Conservation (phyloP, 352 stramenopile genomes). For the Globisporangium cystogenes region DNA sequence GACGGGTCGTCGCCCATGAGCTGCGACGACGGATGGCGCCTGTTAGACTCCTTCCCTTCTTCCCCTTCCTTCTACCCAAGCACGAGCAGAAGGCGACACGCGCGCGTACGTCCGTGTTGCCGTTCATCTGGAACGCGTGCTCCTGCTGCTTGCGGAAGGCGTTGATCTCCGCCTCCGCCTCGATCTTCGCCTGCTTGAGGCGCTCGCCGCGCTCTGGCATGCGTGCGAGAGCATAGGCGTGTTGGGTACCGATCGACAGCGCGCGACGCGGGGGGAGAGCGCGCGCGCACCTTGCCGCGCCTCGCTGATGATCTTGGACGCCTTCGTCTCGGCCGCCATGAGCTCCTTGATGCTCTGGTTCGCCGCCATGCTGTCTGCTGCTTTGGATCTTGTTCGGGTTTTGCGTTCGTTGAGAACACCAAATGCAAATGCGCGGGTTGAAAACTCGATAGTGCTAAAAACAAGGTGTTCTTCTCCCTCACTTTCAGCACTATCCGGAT, state of each 20-base stretch:
- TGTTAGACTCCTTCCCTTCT: too few species aligned
- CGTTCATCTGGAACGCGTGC: conserved; percentile 83
- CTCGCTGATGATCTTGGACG: conserved; percentile 88
- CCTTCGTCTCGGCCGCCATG: conserved; percentile 86
- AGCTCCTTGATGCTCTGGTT: conserved; percentile 90
- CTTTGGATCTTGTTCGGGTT: neutral
- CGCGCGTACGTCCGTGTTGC: conserved; percentile 60
- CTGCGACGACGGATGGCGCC: too few species aligned
- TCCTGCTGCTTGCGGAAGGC: conserved; percentile 85
- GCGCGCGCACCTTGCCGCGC: conserved; percentile 55
- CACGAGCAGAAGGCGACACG: neutral
- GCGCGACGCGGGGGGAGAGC: neutral
- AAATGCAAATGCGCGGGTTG: neutral
- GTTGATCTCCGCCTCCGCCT: conserved; percentile 81
- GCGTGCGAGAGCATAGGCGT: too few species aligned
- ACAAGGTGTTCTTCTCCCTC: too few species aligned
- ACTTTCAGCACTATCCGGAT: too few species aligned
- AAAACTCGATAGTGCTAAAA: neutral
- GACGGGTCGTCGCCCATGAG: conserved; percentile 76
- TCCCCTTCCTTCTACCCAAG: too few species aligned
- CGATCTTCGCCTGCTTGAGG: conserved; percentile 85
- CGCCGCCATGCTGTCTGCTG: conserved; percentile 47
- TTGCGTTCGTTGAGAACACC: neutral
- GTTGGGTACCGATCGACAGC: too few species aligned
- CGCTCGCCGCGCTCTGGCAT: conserved; percentile 71